Evolutionary conservation across 2,329 filamentous ascomycete species (phyloP), one percentile per base, ranked within the genome.

Genomic region (Aspergillus spinulosporus): DNA sequence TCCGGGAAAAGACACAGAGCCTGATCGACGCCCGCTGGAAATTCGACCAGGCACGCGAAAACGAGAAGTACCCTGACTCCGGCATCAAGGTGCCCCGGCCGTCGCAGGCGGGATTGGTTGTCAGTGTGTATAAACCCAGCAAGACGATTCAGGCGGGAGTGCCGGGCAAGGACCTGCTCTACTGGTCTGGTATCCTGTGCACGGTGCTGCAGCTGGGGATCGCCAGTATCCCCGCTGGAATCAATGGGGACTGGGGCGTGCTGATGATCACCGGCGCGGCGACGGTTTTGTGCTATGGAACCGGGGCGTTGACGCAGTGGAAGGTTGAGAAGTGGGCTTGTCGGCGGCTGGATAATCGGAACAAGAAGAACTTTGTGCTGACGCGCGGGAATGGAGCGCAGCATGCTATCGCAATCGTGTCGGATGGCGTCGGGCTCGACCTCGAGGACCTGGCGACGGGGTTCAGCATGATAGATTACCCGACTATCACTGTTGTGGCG

Each of bases 311-410:
- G 3, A 65, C 69, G 4, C 77, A 80, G 59, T 80, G 77, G 77
- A 64, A 59, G 15, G 60, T 59, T 6, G 79, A 81, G 62, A 80
- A 80, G 59, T 77, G 74, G 70, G 68, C 73, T 0, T 76, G 72
- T 60, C 68, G 73, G 12, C 59, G 54, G 2, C 56, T 64, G 4
- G 59, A 62, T n/a, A n/a, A 37, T 5, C 43, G 51, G 26, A 34
- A 46, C 8, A 61, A 64, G 12, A 68, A 72, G 49, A 72, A 63
- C 0, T 60, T 71, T n/a, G 54, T 71, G 2, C 55, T 80, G 7
- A 78, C 75, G 0, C 57, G 65, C 0, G 76, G 78, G 1, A 79
- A 78, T 58, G 78, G 76, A 4, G 63, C 59, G 8, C 72, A 71
- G 53, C 68, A 79, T 63, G 72, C 69, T 2, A 70, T 80, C 28